Base-by-base conservation (phyloP, 2,329 filamentous ascomycete genomes). In the Botrytis fabae region DNA sequence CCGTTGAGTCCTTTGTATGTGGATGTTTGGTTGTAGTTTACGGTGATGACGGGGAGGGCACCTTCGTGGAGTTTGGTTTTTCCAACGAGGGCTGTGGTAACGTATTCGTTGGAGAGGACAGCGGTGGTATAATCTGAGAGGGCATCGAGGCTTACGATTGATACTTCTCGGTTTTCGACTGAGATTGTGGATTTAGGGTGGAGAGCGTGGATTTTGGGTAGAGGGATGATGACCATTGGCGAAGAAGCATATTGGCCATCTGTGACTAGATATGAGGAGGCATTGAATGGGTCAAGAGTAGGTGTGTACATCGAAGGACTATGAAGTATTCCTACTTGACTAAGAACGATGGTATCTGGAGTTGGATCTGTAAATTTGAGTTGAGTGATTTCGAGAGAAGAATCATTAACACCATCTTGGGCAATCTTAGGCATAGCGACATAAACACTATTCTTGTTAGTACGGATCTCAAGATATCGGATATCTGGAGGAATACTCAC, bases 1-100 rank as follows among this genome's bases (percentile, higher is more conserved):
- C 83, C 83, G 80, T 90, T 89, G n/a, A 91, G 82, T 3, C 86
- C 87, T 78, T 86, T 88, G 83, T 89, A 85, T n/a, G 82, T 84
- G n/a, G 86, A 82, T 2, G 84, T 83, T 77, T 89, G 85, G 79
- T 90, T 85, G 78, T 88, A 90, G 59, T 86, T 81, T 35, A 90
- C 85, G 1, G 79, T 82, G 7, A 83, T 85, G 61, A 81, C 83
- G 0, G 85, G 87, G 62, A 91, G 80, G 4, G 80, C 81, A 0
- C 85, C 85, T 63, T 86, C 80, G 77, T 88, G 85, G 73, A 91
- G 76, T 2, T 82, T 82, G 0, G 88, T 87, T 73, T 82, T 83
- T 65, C 89, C 89, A 25, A 83, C 81, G 54, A 91, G 80, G 40
- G 83, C 83, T 68, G 90, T 79, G 1, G 82, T 79, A 64, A 89